Conservation (phyloP, 805 yeast genomes). For the Saccharomycopsis capsularis region DNA sequence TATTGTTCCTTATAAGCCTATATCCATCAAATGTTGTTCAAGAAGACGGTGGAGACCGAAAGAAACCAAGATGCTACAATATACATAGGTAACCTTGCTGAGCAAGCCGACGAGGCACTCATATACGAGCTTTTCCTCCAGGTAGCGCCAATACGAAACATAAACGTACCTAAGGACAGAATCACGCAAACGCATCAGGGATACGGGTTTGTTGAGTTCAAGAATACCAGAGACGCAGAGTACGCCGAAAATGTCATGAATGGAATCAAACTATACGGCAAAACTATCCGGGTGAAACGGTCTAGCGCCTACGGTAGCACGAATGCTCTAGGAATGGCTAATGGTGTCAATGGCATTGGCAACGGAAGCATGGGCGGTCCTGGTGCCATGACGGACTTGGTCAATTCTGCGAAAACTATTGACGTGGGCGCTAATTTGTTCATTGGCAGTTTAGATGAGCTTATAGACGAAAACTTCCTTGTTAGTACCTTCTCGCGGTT, state of each 20-base stretch:
- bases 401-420: slow-evolving; percentile 10
- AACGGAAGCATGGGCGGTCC: slow-evolving; percentile 21
- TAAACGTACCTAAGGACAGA: slow-evolving; percentile 76
- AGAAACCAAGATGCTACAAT: slow-evolving; percentile 57
- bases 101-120: slow-evolving; percentile 60
- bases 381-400: slow-evolving; percentile 11
- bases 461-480: slow-evolving; percentile 52
- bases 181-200: slow-evolving; percentile 70
- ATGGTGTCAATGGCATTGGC: slow-evolving; percentile 15
- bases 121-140: slow-evolving; percentile 80
- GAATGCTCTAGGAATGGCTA: no score
- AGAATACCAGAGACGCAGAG: slow-evolving; percentile 52
- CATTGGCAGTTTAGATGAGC: slow-evolving; percentile 54
- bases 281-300: slow-evolving; percentile 50
- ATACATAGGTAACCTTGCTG: slow-evolving; percentile 79
- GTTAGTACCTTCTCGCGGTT: slow-evolving; percentile 55
- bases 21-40: slow-evolving; percentile 25
- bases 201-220: slow-evolving; percentile 78
- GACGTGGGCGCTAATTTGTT: slow-evolving; percentile 63
- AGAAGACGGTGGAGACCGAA: slow-evolving; percentile 34
- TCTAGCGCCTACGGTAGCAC: slow-evolving; percentile 30
- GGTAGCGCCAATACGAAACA: slow-evolving; percentile 65
- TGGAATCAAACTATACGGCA: slow-evolving; percentile 57
- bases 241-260: slow-evolving; percentile 57
- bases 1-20: no score